Conservation (phyloP, 2,329 filamentous ascomycete species). For the Phyllosticta citrichinensis region DNA sequence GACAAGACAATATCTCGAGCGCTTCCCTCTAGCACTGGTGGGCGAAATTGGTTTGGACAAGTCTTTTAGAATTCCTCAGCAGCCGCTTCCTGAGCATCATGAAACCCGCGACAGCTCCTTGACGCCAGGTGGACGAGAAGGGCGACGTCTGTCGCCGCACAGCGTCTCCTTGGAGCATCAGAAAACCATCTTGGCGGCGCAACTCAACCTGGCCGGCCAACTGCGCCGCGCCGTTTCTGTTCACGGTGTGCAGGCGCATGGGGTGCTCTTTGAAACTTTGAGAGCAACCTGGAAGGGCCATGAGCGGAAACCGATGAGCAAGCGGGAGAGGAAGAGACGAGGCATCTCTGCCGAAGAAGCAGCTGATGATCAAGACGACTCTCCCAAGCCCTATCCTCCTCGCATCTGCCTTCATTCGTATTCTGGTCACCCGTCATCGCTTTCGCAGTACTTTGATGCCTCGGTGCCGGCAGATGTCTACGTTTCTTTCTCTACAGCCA, state of each 20-base stretch:
- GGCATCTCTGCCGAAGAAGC: constrained; percentile 4
- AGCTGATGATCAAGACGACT: constrained; percentile 1
- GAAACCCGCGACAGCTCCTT: constrained; percentile 38
- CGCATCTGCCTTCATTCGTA: constrained; percentile 91
- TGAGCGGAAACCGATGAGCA: constrained; percentile 52
- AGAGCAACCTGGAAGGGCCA: constrained; percentile 59
- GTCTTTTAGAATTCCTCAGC: constrained; percentile 60
- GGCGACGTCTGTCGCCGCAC: constrained; percentile 56
- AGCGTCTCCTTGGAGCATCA: constrained; percentile 62
- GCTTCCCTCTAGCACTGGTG: constrained; percentile 55
- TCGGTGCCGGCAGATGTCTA: constrained; percentile 67
- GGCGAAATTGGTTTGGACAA: constrained; percentile 74
- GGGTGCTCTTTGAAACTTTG: constrained; percentile 56
- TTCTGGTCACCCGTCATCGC: constrained; percentile 62
- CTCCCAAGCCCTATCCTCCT: constrained; percentile 62
- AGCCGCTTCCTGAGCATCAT: constrained; percentile 37
- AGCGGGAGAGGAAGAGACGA: constrained; percentile 39
- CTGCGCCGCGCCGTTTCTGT: constrained; percentile 55
- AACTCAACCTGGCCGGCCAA: constrained; percentile 62
- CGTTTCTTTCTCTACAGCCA: constrained; percentile 76
- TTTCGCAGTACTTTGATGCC: constrained; percentile 68
- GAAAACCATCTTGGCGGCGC: constrained; percentile 52
- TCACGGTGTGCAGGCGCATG: constrained; percentile 69
- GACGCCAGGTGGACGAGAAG: constrained; percentile 62
- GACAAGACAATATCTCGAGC: constrained; percentile 45